A percentile compares a stretch with the other conserved stretches of the same genome.
phyloP scores from a whole-genome alignment of 1,284 basidiomycete species.

The Agaricales sp. region DNA sequence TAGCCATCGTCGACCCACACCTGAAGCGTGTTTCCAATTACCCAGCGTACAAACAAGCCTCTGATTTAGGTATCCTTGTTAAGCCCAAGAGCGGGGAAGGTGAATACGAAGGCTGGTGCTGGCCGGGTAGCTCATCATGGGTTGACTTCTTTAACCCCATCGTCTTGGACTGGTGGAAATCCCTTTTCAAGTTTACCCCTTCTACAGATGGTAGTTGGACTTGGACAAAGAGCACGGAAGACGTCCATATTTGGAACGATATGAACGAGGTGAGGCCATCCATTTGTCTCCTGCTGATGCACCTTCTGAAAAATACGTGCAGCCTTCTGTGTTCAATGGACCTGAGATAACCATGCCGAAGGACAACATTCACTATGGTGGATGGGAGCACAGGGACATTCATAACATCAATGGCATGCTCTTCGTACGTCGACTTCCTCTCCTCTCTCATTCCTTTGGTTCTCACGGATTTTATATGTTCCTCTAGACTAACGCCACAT shows the following conservation, averaged over 20 bases:
- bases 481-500: constrained; percentile 75
- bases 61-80: constrained; percentile 73
- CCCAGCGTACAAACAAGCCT: constrained; percentile 81
- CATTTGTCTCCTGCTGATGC: too few relatives aligned
- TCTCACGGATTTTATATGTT: constrained; percentile 1
- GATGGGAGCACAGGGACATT: constrained; percentile 96
- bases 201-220: constrained; percentile 41
- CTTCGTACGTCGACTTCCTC: constrained; percentile 36
- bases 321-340: constrained; percentile 97
- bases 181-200: constrained; percentile 61
- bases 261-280: constrained; percentile 86
- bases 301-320: constrained; percentile 5
- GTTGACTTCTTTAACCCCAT: constrained; percentile 94
- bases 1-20: constrained; percentile 96
- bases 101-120: constrained; percentile 98
- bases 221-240: constrained; percentile 70
- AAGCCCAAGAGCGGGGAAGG: constrained; percentile 70
- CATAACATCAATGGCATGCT: constrained; percentile 93
- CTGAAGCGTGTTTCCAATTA: constrained; percentile 78
- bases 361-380: constrained; percentile 85
- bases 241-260: constrained; percentile 94
- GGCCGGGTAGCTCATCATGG: constrained; percentile 94
- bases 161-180: constrained; percentile 88
- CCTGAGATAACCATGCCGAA: constrained; percentile 97
- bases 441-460: constrained; percentile 8